Evolutionary conservation across 2,329 filamentous ascomycete species (phyloP).

Genomic region (Colletotrichum theobromicola): DNA sequence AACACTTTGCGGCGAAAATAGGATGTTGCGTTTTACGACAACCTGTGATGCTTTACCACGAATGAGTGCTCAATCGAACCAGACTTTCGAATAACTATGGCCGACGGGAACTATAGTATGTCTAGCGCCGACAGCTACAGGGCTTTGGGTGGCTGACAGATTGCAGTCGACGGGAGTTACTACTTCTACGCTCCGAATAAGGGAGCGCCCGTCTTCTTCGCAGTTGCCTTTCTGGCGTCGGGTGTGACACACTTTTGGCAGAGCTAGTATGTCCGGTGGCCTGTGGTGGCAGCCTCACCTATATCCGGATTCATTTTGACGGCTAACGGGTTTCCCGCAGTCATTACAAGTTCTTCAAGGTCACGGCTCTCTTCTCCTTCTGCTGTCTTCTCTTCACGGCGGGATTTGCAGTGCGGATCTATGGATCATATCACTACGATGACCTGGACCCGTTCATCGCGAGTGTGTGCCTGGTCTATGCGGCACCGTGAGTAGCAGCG

Average conservation of each 20-base stretch:
- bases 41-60: neutral
- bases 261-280: conserved; percentile 39
- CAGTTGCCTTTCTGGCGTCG: conserved; percentile 42
- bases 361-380: conserved; percentile 60
- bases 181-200: conserved; percentile 55
- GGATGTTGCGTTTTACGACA: neutral
- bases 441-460: conserved; percentile 36
- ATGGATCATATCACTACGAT: conserved; percentile 35
- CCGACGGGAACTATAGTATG: conserved; percentile 36
- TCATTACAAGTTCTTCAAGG: conserved; percentile 60
- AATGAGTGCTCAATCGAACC: neutral
- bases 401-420: conserved; percentile 55
- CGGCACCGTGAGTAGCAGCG: conserved; percentile 33
- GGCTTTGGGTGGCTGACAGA: neutral
- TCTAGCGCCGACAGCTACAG: neutral
- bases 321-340: conserved; percentile 33
- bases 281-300: neutral
- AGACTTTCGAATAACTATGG: conserved; percentile 24
- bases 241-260: conserved; percentile 47
- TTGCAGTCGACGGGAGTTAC: conserved; percentile 43
- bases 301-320: neutral
- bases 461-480: conserved; percentile 39
- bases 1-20: neutral
- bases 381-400: conserved; percentile 58
- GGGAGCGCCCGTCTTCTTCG: conserved; percentile 53